Percentiles rank a stretch among this genome's conserved stretches.
phyloP scores from a whole-genome alignment of 2,329 filamentous ascomycete species.

The Tolypocladium amazonense region DNA sequence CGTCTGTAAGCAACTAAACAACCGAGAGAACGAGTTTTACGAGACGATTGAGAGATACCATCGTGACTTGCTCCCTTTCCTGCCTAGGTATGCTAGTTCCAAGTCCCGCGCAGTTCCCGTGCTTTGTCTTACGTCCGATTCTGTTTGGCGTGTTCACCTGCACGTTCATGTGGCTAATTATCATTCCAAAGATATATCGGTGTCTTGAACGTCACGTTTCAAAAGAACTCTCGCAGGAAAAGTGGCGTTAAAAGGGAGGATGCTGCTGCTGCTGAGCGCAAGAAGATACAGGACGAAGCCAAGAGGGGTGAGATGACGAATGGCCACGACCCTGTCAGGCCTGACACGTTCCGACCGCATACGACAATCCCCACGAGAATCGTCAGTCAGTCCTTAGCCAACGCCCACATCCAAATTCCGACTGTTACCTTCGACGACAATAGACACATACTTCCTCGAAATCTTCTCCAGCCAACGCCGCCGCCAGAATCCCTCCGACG shows the following conservation, averaged over 20 bases:
- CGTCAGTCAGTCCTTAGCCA: constrained; percentile 66
- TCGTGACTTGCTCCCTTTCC: constrained; percentile 77
- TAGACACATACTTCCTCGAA: constrained; percentile 80
- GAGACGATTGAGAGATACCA: constrained; percentile 89
- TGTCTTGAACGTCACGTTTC: constrained; percentile 91
- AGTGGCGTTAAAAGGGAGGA: constrained; percentile 43
- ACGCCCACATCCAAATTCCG: constrained; percentile 55
- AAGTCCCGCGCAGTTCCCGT: background rate
- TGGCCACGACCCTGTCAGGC: background rate
- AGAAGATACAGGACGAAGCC: constrained; percentile 20
- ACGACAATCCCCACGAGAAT: constrained; percentile 25
- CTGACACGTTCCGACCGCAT: constrained; percentile 7
- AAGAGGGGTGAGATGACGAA: constrained; percentile 1
- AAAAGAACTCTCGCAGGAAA: constrained; percentile 64
- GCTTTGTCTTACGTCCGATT: background rate
- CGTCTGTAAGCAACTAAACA: constrained; percentile 97
- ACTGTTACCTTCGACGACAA: constrained; percentile 94
- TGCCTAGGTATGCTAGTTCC: constrained; percentile 59
- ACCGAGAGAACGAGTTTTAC: constrained; percentile 97
- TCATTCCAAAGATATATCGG: constrained; percentile 70
- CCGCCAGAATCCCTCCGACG: constrained; percentile 20
- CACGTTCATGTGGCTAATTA: background rate
- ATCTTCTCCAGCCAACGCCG: constrained; percentile 57
- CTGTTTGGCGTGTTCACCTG: background rate
- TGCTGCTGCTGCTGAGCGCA: constrained; percentile 22